Evolutionary conservation across 345 rosid species (phyloP).

Genomic region (Murraya paniculata): DNA sequence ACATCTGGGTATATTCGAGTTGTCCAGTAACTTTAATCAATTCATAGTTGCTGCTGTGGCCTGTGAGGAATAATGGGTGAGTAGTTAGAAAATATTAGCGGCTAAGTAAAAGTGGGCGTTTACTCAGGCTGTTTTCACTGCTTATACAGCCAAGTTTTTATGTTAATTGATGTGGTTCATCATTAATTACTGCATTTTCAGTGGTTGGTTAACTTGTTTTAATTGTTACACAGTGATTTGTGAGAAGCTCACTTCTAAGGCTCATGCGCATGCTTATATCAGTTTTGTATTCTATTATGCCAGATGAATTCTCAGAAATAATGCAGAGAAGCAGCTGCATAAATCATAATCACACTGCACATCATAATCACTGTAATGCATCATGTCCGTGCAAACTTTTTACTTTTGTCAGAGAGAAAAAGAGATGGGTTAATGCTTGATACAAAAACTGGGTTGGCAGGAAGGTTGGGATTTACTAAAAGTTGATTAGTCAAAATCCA

Average conservation of each 20-base stretch:
- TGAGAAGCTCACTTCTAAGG: too few species aligned
- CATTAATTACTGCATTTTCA: too few species aligned
- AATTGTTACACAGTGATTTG: too few species aligned
- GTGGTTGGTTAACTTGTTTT: too few species aligned
- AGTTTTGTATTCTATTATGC: neutral
- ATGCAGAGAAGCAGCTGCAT: neutral
- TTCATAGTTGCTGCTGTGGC: too few species aligned
- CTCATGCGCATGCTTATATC: too few species aligned
- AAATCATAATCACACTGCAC: neutral
- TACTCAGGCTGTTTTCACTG: too few species aligned
- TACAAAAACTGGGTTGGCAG: neutral
- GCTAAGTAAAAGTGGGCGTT: neutral
- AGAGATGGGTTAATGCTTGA: neutral
- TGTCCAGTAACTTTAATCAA: too few species aligned
- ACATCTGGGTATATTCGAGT: neutral
- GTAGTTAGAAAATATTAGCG: neutral
- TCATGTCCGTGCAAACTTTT: neutral
- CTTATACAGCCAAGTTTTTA: too few species aligned
- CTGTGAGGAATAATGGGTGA: too few species aligned
- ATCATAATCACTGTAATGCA: neutral
- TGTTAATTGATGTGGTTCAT: too few species aligned
- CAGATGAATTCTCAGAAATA: neutral
- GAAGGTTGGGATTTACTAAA: neutral
- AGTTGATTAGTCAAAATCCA: neutral
- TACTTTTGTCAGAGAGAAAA: neutral